Conservation (phyloP, 2,329 filamentous ascomycete species). For the Fusarium fujikuroi region DNA sequence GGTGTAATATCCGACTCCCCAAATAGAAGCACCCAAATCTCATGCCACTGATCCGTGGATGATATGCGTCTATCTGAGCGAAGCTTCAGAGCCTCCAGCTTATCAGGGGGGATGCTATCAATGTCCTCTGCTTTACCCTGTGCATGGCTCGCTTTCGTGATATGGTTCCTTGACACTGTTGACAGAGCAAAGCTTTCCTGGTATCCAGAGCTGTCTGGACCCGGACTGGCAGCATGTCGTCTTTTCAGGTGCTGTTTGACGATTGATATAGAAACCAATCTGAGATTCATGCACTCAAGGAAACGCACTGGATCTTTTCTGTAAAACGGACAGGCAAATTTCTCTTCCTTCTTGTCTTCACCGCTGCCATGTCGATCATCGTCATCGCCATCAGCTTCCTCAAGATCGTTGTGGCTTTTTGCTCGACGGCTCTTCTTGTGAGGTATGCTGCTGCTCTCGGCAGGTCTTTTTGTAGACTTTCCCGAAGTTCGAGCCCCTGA, state of each 20-base stretch:
- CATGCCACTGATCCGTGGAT: neutral
- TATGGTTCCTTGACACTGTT: neutral
- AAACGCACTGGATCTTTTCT: neutral
- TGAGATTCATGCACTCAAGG: neutral
- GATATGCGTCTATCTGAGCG: neutral
- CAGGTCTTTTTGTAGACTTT: neutral
- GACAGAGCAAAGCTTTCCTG: neutral
- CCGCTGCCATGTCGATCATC: neutral
- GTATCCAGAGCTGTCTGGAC: neutral
- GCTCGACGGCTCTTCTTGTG: neutral
- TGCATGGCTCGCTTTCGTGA: neutral
- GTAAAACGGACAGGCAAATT: slow-evolving; percentile 1
- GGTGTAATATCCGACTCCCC: neutral
- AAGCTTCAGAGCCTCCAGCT: neutral
- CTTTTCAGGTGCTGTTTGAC: slow-evolving; percentile 4
- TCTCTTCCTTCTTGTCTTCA: neutral
- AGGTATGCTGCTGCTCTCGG: neutral
- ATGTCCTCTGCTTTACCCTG: neutral
- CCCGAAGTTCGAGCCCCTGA: neutral
- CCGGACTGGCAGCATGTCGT: neutral
- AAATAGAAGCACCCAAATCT: neutral
- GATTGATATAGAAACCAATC: neutral
- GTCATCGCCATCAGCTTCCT: neutral
- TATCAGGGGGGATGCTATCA: neutral
- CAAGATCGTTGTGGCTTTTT: neutral